These are phyloP conservation scores for Cytospora paraplurivora DNA, from an alignment of 2,329 filamentous ascomycete genomes.

Conservation along the genomic window DNA sequence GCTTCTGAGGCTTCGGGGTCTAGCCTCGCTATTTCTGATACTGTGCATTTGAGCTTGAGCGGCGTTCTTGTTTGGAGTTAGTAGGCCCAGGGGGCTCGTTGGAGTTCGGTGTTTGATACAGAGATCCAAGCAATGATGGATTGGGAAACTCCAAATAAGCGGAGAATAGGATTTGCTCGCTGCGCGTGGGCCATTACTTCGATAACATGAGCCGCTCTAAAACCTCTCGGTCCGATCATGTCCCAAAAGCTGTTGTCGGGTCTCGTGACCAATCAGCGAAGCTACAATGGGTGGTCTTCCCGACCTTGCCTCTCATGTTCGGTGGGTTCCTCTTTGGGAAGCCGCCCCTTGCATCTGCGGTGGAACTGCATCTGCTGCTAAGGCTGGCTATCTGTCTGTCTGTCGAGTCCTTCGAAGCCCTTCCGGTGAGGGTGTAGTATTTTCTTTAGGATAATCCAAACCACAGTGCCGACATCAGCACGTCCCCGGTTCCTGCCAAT, in stretches of 20 bases:
- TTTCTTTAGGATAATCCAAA: too few relatives aligned
- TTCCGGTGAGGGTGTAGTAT: too few relatives aligned
- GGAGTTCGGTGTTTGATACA: constrained; percentile 14
- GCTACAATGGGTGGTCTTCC: background rate
- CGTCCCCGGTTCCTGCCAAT: background rate
- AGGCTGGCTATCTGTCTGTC: too few relatives aligned
- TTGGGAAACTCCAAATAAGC: background rate
- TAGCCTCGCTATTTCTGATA: background rate
- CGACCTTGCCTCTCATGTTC: too few relatives aligned
- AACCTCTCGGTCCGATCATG: background rate
- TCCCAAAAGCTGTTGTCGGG: background rate
- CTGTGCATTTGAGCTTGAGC: constrained; percentile 10
- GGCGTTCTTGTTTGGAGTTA: constrained; percentile 9
- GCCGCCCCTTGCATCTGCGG: too few relatives aligned
- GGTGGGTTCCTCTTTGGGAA: too few relatives aligned
- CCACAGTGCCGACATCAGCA: background rate
- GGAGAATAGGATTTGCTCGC: background rate
- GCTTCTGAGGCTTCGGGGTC: constrained; percentile 26
- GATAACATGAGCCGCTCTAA: constrained; percentile 2
- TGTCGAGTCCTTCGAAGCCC: too few relatives aligned
- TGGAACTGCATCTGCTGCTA: too few relatives aligned
- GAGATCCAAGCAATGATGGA: background rate
- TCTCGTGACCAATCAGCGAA: background rate
- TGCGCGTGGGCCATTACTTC: constrained; percentile 8
- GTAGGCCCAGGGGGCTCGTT: background rate